Percentiles rank a stretch among this genome's conserved stretches.
phyloP scores from a whole-genome alignment of 345 rosid species.

The Populus deltoides region DNA sequence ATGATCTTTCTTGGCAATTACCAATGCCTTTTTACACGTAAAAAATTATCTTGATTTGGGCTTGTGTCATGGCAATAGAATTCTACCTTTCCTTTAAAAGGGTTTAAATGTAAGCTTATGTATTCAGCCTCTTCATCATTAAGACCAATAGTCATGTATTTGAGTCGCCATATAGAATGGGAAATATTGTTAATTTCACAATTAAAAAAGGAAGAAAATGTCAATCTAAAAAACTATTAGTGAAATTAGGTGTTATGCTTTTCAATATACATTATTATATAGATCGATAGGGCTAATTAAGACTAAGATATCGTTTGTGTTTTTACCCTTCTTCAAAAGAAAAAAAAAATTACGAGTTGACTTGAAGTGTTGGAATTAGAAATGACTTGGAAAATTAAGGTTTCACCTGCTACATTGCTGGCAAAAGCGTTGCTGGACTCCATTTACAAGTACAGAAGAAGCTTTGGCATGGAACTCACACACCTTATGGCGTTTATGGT shows the following conservation, averaged over 20 bases:
- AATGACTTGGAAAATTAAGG: conserved; percentile 29
- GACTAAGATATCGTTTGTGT: not conserved
- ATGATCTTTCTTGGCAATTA: not conserved
- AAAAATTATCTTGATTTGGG: not conserved
- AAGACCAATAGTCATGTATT: not conserved
- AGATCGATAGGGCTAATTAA: not conserved
- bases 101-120: not conserved
- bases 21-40: not conserved
- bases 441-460: conserved; percentile 49
- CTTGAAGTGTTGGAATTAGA: not conserved
- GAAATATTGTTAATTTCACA: not conserved
- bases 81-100: not conserved
- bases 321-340: not conserved
- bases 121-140: not conserved
- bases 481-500: conserved; percentile 85
- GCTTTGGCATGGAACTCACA: conserved; percentile 88
- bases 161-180: not conserved
- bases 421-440: conserved; percentile 79
- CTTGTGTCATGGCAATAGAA: not conserved
- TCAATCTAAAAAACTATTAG: not conserved
- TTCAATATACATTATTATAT: not conserved
- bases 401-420: conserved; percentile 98
- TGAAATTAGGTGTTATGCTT: not conserved
- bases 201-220: not conserved
- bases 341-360: not conserved